Conservation (phyloP, 2,329 filamentous ascomycete genomes). For the Diaporthe ilicicola region DNA sequence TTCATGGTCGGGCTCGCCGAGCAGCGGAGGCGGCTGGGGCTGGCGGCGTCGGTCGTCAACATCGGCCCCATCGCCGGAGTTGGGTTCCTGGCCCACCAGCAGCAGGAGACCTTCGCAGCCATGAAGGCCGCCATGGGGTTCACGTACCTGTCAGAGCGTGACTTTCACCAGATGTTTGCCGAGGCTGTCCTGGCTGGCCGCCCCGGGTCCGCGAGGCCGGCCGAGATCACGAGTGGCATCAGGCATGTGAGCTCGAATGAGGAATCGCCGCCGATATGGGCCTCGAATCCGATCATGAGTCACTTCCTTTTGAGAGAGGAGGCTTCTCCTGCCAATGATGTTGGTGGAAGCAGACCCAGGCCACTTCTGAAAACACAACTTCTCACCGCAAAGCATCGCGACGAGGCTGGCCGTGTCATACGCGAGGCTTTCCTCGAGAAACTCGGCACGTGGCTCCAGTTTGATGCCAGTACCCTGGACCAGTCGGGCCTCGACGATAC, state of each 20-base stretch:
- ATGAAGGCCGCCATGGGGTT: background rate
- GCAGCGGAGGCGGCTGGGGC: conserved; percentile 46
- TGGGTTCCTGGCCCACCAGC: conserved; percentile 48
- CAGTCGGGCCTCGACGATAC: background rate
- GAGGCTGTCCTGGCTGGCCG: conserved; percentile 45
- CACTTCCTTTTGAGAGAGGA: background rate
- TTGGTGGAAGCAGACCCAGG: too few species aligned
- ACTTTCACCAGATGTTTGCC: conserved; percentile 52
- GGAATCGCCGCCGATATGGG: background rate
- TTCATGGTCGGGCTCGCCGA: conserved; percentile 47
- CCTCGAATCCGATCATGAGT: background rate
- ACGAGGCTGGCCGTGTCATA: background rate
- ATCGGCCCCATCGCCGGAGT: conserved; percentile 50
- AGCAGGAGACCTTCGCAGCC: background rate
- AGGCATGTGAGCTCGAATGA: background rate
- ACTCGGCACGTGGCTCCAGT: background rate
- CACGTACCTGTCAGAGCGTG: conserved; percentile 41
- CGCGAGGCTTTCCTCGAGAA: background rate
- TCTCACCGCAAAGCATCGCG: background rate
- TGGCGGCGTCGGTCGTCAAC: conserved; percentile 48
- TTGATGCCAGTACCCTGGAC: background rate
- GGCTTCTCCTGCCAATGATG: too few species aligned
- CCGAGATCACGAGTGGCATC: background rate
- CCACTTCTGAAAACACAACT: too few species aligned
- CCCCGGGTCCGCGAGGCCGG: background rate